Conservation (phyloP, 352 stramenopile species). For the Pythium rhizo-oryzae region DNA sequence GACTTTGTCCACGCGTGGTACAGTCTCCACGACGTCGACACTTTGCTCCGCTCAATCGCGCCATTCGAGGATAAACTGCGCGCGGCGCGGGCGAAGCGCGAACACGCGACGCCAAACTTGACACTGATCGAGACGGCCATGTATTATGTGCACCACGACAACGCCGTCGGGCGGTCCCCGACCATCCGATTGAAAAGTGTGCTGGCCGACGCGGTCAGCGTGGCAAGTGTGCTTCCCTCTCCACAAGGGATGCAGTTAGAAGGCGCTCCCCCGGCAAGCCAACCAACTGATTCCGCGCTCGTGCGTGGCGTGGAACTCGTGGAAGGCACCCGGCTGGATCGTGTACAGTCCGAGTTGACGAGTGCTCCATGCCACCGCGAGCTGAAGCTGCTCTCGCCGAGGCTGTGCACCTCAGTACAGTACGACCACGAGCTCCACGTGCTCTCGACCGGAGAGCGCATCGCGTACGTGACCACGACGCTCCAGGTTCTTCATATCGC, state of each 20-base stretch:
- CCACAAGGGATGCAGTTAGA: not conserved
- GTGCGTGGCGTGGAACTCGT: too few relatives aligned
- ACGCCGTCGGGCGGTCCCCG: not conserved
- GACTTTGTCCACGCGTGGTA: conserved; percentile 2
- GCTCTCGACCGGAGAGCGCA: not conserved
- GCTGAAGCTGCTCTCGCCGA: not conserved
- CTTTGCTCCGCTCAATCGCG: not conserved
- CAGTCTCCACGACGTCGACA: not conserved
- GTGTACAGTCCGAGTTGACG: not conserved
- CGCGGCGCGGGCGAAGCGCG: not conserved
- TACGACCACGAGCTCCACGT: not conserved
- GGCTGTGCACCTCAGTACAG: not conserved
- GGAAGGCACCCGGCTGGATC: too few relatives aligned
- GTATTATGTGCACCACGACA: not conserved
- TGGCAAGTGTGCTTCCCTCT: not conserved
- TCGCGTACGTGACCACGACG: conserved; percentile 2
- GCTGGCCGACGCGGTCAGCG: not conserved
- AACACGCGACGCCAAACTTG: not conserved
- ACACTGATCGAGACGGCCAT: not conserved
- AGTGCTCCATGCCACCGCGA: not conserved
- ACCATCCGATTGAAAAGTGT: not conserved
- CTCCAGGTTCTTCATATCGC: conserved; percentile 19
- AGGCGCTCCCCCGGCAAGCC: too few relatives aligned
- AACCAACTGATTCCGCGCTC: too few relatives aligned
- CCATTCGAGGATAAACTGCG: not conserved